Evolutionary conservation across 2,329 filamentous ascomycete species (phyloP), one percentile per base, ranked within the genome.

Genomic region (Aspergillus glaucus): DNA sequence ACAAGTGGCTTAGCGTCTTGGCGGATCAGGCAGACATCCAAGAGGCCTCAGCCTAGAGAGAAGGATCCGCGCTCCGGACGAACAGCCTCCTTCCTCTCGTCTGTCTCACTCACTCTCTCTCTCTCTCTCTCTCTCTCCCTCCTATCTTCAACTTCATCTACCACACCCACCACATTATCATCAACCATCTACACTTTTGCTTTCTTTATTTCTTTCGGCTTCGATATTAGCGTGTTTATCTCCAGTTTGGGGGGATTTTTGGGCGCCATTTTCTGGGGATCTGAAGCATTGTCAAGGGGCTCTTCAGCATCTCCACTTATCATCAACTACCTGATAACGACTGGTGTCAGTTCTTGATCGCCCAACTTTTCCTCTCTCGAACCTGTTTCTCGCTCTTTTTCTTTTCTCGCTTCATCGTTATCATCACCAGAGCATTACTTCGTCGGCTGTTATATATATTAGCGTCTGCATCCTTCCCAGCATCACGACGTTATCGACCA

Each of bases 21-120:
- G 26, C 26, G 10, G 4, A 67, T 67, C 62, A 69, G 66, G 66
- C 66, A 69, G 66, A 68, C 65, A 65, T 62, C 59, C 49, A 60
- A 57, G 50, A 53, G 56, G 62, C 51, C 55, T 62, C 58, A 62
- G 56, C 57, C 48, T 8, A 22, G 15, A 32, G 15, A 32, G 28
- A 48, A 30, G 26, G 26, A 30, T 30, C 26, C 52, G 44, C 42
- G 44, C 53, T 41, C 44, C 52, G 55, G 52, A 51, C 48, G 55
- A 53, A 62, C 58, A 52, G 55, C 57, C 54, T 54, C 55, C 49
- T 50, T 52, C 40, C 28, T 51, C 47, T 51, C 47, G 45, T 53
- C 52, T 49, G 45, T 39, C 50, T 21, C 3, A 3, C 28, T 45
- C 46, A 43, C 43, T 41, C 40, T 46, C 48, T 44, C 48, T 39